Conservation (phyloP, 2,329 filamentous ascomycete species). For the Botrytis squamosa region DNA sequence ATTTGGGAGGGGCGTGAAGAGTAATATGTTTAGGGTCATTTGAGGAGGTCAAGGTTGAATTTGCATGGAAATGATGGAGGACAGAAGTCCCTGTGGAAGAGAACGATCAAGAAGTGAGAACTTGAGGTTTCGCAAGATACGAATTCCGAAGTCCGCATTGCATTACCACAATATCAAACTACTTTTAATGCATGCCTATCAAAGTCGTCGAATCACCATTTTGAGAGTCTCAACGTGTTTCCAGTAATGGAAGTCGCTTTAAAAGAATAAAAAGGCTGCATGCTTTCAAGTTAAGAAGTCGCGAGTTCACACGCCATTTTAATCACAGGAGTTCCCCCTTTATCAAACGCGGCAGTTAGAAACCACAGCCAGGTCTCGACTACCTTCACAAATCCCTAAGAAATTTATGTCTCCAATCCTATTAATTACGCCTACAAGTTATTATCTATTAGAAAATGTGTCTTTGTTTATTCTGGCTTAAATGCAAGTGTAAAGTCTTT, state of each 20-base stretch:
- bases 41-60: constrained; percentile 34
- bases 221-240: background rate
- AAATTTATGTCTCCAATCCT: background rate
- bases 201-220: background rate
- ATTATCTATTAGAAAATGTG: background rate
- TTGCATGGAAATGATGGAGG: background rate
- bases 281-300: background rate
- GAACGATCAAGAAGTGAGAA: no score
- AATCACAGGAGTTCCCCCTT: background rate
- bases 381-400: background rate
- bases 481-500: background rate
- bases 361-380: background rate
- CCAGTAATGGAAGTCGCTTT: background rate
- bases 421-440: background rate
- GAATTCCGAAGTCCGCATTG: background rate
- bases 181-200: background rate
- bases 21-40: constrained; percentile 77
- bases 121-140: no score
- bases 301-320: background rate
- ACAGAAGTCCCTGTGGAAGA: background rate
- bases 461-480: constrained; percentile 2
- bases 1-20: constrained; percentile 71
- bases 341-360: background rate
- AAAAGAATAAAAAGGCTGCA: no score
- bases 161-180: background rate